Conservation (phyloP, 306 rosid species). For the Cicer cuneatum region DNA sequence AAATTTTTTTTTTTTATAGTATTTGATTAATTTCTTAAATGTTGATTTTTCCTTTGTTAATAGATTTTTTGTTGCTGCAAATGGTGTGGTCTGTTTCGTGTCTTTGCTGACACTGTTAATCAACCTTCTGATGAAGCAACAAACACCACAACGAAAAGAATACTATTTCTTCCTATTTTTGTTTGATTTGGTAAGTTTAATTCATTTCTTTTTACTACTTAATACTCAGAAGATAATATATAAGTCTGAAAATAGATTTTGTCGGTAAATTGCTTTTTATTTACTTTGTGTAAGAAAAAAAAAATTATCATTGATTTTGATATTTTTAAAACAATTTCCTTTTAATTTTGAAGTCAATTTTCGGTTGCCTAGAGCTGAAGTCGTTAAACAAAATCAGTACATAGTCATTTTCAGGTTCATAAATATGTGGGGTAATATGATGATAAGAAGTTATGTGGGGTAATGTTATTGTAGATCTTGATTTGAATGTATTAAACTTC, state of each 20-base stretch:
- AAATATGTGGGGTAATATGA: no score
- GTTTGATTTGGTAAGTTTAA: slow-evolving; percentile 57
- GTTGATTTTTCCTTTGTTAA: background rate
- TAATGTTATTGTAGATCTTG: no score
- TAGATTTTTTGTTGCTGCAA: slow-evolving; percentile 73
- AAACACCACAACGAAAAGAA: slow-evolving; percentile 19
- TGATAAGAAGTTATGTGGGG: no score
- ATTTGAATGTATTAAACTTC: no score
- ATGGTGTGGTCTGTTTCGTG: slow-evolving; percentile 52
- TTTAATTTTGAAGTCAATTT: background rate
- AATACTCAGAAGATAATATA: background rate
- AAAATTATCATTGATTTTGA: background rate
- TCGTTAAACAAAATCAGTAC: background rate
- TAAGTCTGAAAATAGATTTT: background rate
- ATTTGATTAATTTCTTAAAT: background rate
- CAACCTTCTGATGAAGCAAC: slow-evolving; percentile 40
- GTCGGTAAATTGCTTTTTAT: background rate
- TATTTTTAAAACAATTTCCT: background rate
- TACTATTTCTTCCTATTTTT: slow-evolving; percentile 53
- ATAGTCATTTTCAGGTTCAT: no score
- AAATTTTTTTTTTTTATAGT: no score
- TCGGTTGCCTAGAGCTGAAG: background rate
- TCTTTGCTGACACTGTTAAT: slow-evolving; percentile 53
- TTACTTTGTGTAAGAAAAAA: background rate
- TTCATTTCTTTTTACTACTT: background rate